A percentile compares a stretch with the other conserved stretches of the same genome.
phyloP scores from a whole-genome alignment of 768 basidiomycete species.

The Leucocoprinus leucothites region DNA sequence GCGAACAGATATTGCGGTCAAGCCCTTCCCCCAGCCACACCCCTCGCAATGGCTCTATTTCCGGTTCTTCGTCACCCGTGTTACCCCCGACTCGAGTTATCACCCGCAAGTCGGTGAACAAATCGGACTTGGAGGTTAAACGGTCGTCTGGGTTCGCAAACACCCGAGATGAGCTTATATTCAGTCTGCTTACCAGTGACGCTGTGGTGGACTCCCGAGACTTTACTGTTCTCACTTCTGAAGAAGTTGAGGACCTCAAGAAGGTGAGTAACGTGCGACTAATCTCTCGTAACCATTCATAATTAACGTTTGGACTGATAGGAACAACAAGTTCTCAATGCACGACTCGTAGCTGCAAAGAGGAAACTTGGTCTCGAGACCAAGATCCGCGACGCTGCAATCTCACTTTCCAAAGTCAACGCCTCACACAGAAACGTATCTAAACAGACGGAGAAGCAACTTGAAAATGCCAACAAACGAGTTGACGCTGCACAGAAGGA shows the following conservation, averaged over 20 bases:
- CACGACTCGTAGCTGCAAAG: constrained; percentile 60
- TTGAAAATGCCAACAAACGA: constrained; percentile 70
- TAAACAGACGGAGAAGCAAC: constrained; percentile 67
- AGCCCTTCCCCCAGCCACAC: constrained; percentile 1
- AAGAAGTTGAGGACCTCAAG: constrained; percentile 49
- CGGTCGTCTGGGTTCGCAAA: constrained; percentile 44
- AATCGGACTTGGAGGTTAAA: constrained; percentile 35
- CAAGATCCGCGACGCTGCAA: constrained; percentile 84
- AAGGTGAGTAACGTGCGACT: constrained; percentile 32
- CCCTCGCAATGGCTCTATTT: constrained; percentile 2
- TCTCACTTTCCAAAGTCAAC: constrained; percentile 70
- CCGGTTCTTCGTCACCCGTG: constrained; percentile 26
- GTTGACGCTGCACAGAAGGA: constrained; percentile 72
- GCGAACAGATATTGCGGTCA: background rate
- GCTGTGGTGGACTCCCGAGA: constrained; percentile 90
- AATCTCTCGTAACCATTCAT: constrained; percentile 1
- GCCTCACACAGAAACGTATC: constrained; percentile 53
- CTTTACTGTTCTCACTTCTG: constrained; percentile 66
- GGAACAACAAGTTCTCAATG: constrained; percentile 73
- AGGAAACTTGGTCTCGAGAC: constrained; percentile 80
- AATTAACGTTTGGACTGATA: constrained; percentile 26
- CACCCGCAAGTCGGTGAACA: constrained; percentile 30
- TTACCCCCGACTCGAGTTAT: constrained; percentile 25
- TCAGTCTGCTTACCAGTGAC: constrained; percentile 89
- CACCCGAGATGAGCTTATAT: constrained; percentile 79